phyloP scores from a whole-genome alignment of 306 rosid genomes.

The Trichosanthes cucumerina region DNA sequence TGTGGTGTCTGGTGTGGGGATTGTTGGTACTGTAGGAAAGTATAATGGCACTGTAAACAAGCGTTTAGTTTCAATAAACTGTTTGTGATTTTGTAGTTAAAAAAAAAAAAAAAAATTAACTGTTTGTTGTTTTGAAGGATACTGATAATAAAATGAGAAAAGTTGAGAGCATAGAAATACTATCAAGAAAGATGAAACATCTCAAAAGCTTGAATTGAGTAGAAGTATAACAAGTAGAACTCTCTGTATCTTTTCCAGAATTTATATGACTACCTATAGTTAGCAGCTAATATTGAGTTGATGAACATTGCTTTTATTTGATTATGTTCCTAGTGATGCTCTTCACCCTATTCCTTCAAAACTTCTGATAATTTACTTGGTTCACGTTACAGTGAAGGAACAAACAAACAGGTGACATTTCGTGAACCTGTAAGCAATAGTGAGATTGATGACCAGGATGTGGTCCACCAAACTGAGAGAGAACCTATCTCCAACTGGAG shows the following conservation, averaged over 20 bases:
- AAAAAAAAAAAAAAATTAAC: too few species aligned
- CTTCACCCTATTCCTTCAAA: conserved; percentile 23
- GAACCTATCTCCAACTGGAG: conserved; percentile 52
- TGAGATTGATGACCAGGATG: conserved; percentile 69
- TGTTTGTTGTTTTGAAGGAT: too few species aligned
- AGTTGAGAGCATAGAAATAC: not conserved
- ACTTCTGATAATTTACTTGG: conserved; percentile 27
- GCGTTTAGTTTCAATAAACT: not conserved
- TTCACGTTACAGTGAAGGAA: conserved; percentile 42
- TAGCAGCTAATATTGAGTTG: not conserved
- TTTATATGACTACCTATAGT: not conserved
- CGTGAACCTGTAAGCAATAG: conserved; percentile 59
- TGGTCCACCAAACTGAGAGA: conserved; percentile 44
- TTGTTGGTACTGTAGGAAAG: not conserved
- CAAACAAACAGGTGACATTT: conserved; percentile 82
- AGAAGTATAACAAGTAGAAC: not conserved
- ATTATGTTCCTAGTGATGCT: conserved; percentile 18
- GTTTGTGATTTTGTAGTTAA: too few species aligned
- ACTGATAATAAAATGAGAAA: not conserved
- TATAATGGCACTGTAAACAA: not conserved
- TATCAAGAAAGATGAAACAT: not conserved
- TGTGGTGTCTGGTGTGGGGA: not conserved
- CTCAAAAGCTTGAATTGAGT: not conserved
- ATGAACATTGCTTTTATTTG: not conserved
- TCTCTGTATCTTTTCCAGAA: not conserved